A percentile compares a stretch with the other conserved stretches of the same genome.
Conservation (phyloP, 345 rosid species). For the Xanthoceras sorbifolium region DNA sequence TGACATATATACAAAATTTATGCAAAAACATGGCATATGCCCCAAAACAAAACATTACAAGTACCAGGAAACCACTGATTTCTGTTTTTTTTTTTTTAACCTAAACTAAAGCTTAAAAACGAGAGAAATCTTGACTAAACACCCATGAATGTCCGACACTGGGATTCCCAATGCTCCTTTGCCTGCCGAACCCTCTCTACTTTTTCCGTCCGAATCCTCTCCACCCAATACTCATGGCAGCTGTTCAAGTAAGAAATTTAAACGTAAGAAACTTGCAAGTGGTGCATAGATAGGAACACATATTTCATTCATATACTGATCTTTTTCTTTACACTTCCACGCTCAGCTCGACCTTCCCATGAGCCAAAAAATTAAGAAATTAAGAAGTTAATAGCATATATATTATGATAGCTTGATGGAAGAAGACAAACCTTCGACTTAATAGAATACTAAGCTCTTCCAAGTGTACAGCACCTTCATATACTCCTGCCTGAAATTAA, state of each 20-base stretch:
- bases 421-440: constrained; percentile 57
- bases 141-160: constrained; percentile 70
- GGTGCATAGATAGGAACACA: not conserved
- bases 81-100: not conserved
- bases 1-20: not conserved
- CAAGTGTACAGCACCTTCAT: constrained; percentile 72
- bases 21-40: not conserved
- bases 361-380: not conserved
- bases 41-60: not conserved
- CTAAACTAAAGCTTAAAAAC: not conserved
- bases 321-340: not conserved
- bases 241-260: constrained; percentile 36
- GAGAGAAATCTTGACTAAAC: constrained; percentile 25
- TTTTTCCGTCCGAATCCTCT: constrained; percentile 68
- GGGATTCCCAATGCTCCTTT: constrained; percentile 84
- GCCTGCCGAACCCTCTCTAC: constrained; percentile 66
- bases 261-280: not conserved
- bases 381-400: not conserved
- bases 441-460: constrained; percentile 75
- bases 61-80: not conserved
- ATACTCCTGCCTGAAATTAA: constrained; percentile 53
- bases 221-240: constrained; percentile 72
- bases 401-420: not conserved
- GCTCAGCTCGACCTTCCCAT: not conserved
- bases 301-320: not conserved